Evolutionary conservation across 2,329 filamentous ascomycete genomes (phyloP).

Genomic region (Tolypocladium pustulatum): DNA sequence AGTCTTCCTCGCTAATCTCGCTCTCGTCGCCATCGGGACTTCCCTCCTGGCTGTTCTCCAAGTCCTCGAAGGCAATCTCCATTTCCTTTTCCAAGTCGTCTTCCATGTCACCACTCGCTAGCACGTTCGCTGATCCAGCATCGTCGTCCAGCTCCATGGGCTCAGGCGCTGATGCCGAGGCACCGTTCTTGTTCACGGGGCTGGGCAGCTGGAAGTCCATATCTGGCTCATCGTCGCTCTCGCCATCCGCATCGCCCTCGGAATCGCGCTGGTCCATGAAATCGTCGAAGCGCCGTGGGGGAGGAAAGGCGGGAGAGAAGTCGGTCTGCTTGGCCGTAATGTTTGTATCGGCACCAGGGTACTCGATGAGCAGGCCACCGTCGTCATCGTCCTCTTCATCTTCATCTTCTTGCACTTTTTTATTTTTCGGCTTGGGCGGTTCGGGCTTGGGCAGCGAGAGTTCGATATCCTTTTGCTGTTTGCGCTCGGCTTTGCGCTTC

Average conservation of each 20-base stretch:
- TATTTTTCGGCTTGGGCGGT: constrained; percentile 18
- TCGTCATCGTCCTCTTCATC: constrained; percentile 47
- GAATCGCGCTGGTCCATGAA: constrained; percentile 36
- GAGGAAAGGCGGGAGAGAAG: constrained; percentile 39
- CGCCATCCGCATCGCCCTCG: constrained; percentile 35
- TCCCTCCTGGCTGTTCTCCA: constrained; percentile 42
- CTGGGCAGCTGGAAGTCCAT: constrained; percentile 43
- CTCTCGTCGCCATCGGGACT: constrained; percentile 48
- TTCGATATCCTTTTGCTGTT: constrained; percentile 24
- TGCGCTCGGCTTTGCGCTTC: constrained; percentile 16
- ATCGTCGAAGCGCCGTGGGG: constrained; percentile 40
- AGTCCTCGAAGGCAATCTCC: constrained; percentile 38
- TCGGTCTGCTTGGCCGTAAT: constrained; percentile 22
- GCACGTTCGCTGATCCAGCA: constrained; percentile 16
- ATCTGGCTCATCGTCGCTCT: constrained; percentile 37
- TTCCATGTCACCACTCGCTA: constrained; percentile 19
- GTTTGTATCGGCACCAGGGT: constrained; percentile 36
- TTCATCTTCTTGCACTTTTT: constrained; percentile 31
- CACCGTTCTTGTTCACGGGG: constrained; percentile 31
- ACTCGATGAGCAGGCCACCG: constrained; percentile 47
- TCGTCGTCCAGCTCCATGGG: constrained; percentile 17
- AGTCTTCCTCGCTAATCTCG: constrained; percentile 58
- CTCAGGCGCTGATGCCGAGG: constrained; percentile 17
- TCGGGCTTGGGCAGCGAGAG: constrained; percentile 22
- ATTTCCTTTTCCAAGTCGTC: constrained; percentile 39